phyloP scores from a whole-genome alignment of 148 eudicot genomes.

The Cornus kousa region DNA sequence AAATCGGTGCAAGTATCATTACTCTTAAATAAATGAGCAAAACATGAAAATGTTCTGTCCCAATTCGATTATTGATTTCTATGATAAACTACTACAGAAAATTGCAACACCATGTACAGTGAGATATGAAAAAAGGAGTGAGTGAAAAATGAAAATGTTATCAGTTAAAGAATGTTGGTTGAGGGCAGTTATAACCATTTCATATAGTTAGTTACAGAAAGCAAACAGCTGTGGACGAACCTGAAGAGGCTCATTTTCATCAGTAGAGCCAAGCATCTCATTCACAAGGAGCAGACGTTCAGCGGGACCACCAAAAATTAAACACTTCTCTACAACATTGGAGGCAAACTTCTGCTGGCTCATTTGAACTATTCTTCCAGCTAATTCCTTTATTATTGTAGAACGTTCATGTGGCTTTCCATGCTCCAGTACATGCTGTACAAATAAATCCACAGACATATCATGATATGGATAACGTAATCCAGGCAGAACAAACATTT shows the following conservation, averaged over 20 bases:
- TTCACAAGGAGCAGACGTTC: constrained; percentile 81
- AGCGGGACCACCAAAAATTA: constrained; percentile 71
- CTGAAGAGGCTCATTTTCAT: constrained; percentile 99
- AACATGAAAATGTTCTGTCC: not conserved
- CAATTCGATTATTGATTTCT: not conserved
- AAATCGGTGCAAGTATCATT: no score
- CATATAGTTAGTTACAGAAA: not conserved
- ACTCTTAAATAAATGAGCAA: not conserved
- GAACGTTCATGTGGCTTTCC: constrained; percentile 92
- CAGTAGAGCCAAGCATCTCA: constrained; percentile 98
- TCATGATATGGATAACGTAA: not conserved
- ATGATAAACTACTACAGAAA: not conserved
- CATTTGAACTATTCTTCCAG: constrained; percentile 94
- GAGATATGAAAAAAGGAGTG: not conserved
- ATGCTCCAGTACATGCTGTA: constrained; percentile 91
- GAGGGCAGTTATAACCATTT: not conserved
- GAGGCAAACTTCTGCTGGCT: constrained; percentile 99
- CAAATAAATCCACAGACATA: constrained; percentile 1
- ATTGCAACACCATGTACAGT: not conserved
- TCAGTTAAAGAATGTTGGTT: not conserved
- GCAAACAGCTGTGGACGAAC: constrained; percentile 27
- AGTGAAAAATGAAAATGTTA: not conserved
- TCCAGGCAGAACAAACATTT: not conserved
- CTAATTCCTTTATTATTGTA: constrained; percentile 77
- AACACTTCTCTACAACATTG: constrained; percentile 94